Percentiles rank a stretch among this genome's conserved stretches.
Conservation (phyloP, 306 rosid genomes). For the Glycyrrhiza uralensis region DNA sequence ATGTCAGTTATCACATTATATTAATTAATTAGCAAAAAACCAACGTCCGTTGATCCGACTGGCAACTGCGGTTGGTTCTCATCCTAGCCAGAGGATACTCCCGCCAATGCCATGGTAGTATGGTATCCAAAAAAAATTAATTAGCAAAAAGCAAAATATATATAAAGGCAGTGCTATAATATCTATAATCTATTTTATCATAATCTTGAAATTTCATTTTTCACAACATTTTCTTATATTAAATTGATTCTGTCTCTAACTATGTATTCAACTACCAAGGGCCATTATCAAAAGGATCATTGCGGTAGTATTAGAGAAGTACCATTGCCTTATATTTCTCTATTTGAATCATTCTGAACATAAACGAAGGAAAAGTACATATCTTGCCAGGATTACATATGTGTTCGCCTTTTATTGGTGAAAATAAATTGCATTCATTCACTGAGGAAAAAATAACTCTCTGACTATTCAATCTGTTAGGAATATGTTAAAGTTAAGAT, state of each 20-base stretch:
- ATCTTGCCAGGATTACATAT: background rate
- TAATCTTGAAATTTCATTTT: constrained; percentile 20
- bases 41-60: too few species aligned
- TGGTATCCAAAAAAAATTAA: too few species aligned
- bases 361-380: background rate
- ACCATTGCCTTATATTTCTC: too few species aligned
- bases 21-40: constrained; percentile 14
- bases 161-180: constrained; percentile 1
- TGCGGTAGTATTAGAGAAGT: too few species aligned
- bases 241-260: too few species aligned
- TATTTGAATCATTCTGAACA: background rate
- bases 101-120: too few species aligned
- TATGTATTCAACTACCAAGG: too few species aligned
- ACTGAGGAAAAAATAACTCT: background rate
- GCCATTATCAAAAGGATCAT: background rate
- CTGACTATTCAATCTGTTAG: background rate
- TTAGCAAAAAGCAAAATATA: constrained; percentile 14
- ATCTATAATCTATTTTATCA: background rate
- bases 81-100: too few species aligned
- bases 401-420: background rate
- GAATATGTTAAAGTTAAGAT: background rate
- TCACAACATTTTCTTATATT: background rate
- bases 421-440: background rate
- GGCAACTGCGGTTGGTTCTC: too few species aligned
- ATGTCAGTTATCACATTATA: constrained; percentile 17